Base-by-base conservation (phyloP, 768 basidiomycete genomes). In the Tylopilus intermedius region DNA sequence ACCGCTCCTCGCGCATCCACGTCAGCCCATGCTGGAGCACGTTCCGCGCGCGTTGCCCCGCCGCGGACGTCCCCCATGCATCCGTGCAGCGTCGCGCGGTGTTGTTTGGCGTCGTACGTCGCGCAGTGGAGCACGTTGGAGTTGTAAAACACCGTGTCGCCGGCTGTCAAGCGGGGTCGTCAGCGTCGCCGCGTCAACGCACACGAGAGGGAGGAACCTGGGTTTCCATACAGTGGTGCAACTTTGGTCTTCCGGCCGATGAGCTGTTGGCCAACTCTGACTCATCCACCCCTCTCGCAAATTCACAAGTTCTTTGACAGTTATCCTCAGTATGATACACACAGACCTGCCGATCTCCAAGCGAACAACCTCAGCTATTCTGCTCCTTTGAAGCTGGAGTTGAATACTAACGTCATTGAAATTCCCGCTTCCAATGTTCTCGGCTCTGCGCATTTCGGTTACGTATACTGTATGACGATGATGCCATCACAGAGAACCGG, bases 221-320 rank as follows among this genome's bases (percentile, higher is more conserved):
- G 18, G 18, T 18, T 2, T 94, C 91, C 11, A 76, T 96, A 27
- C 91, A 96, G 62, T 96, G 91, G 91, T 82, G 84, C 65, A 72
- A 79, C 59, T 90, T 94, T 65, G 48, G 54, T 47, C 50, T 1
- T 15, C 45, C 6, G 26, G 33, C 14, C 50, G 15, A 8, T 35
- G 24, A 6, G 7, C 45, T 2, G 40, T 58, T 51, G 51, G 39
- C 5, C 45, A 32, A n/a, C 39, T 67, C 70, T 44, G 72, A 70
- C 38, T 61, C 67, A 33, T 66, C 68, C n/a, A 71, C 73, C 0
- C 72, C 71, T 5, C 67, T 26, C 78, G 76, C 55, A 80, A 59
- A 82, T 78, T 32, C 92, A 94, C 75, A 90, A 89, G 57, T 96
- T 96, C 72, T 96, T 96, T 63, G 90, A 93, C 63, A 90, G 87